Evolutionary conservation across 768 basidiomycete genomes (phyloP).

Genomic region (Lepiota venenata): DNA sequence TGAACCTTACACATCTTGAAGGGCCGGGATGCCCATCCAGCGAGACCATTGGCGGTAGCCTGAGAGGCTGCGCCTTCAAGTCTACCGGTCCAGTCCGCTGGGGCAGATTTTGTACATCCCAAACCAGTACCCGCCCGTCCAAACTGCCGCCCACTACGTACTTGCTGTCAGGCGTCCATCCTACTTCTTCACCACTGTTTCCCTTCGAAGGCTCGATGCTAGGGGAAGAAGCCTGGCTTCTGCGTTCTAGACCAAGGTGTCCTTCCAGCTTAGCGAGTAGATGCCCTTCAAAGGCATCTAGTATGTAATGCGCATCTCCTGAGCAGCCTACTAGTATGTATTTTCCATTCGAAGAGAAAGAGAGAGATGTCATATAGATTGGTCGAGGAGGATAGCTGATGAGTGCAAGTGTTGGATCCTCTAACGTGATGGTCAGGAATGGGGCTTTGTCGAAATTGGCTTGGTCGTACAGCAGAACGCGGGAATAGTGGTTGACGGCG

Average conservation of each 20-base stretch:
- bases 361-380: slow-evolving; percentile 87
- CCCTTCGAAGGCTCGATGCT: slow-evolving; percentile 72
- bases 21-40: slow-evolving; percentile 84
- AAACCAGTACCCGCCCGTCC: slow-evolving; percentile 81
- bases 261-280: slow-evolving; percentile 86
- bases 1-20: slow-evolving; percentile 84
- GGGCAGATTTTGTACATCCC: slow-evolving; percentile 77
- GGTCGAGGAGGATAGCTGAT: slow-evolving; percentile 84
- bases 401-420: slow-evolving; percentile 72
- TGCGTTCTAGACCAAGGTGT: slow-evolving; percentile 77
- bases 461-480: slow-evolving; percentile 83
- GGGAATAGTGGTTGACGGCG: slow-evolving; percentile 76
- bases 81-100: slow-evolving; percentile 49
- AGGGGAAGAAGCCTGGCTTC: slow-evolving; percentile 43
- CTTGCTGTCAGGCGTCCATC: slow-evolving; percentile 94
- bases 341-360: slow-evolving; percentile 89
- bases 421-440: slow-evolving; percentile 78
- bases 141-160: slow-evolving; percentile 83
- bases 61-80: slow-evolving; percentile 46
- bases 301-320: slow-evolving; percentile 86
- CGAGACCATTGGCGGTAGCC: slow-evolving; percentile 36
- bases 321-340: slow-evolving; percentile 92
- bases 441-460: slow-evolving; percentile 90
- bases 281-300: slow-evolving; percentile 88
- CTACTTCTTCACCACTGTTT: slow-evolving; percentile 89